Evolutionary conservation across 2,329 filamentous ascomycete genomes (phyloP).

Genomic region (Metarhizium anisopliae): DNA sequence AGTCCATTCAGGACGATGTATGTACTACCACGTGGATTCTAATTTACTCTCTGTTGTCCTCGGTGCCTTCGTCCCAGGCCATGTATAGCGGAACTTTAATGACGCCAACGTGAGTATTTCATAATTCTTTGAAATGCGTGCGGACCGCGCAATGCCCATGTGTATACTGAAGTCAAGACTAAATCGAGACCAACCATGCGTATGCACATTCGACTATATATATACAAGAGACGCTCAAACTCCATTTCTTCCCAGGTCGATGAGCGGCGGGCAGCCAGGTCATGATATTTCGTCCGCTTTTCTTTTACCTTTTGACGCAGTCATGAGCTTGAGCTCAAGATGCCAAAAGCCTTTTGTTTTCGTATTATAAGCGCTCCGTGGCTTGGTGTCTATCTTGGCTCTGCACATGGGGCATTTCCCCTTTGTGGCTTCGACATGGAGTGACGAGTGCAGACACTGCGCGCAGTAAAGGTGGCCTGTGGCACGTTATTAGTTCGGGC

Average conservation of each 20-base stretch:
- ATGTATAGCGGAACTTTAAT: background rate
- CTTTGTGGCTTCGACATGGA: conserved; percentile 46
- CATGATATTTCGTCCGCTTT: conserved; percentile 22
- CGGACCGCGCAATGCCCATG: too few relatives aligned
- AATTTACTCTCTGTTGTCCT: background rate
- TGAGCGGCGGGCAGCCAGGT: background rate
- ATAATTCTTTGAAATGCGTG: too few relatives aligned
- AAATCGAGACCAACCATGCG: background rate
- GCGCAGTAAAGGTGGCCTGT: conserved; percentile 55
- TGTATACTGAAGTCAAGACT: too few relatives aligned
- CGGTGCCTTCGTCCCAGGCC: background rate
- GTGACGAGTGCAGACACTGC: conserved; percentile 51
- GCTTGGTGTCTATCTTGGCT: conserved; percentile 43
- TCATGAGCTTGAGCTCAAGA: conserved; percentile 55
- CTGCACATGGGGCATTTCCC: conserved; percentile 57
- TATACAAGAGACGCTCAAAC: background rate
- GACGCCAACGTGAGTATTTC: too few relatives aligned
- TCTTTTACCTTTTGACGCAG: conserved; percentile 40
- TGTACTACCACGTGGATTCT: background rate
- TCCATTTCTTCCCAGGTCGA: too few relatives aligned
- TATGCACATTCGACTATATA: background rate
- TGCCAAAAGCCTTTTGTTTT: conserved; percentile 47
- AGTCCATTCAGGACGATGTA: background rate
- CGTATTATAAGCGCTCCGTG: conserved; percentile 28
- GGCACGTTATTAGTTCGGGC: background rate